phyloP scores from a whole-genome alignment of 2,329 filamentous ascomycete species.

The Stachybotrys chartarum region DNA sequence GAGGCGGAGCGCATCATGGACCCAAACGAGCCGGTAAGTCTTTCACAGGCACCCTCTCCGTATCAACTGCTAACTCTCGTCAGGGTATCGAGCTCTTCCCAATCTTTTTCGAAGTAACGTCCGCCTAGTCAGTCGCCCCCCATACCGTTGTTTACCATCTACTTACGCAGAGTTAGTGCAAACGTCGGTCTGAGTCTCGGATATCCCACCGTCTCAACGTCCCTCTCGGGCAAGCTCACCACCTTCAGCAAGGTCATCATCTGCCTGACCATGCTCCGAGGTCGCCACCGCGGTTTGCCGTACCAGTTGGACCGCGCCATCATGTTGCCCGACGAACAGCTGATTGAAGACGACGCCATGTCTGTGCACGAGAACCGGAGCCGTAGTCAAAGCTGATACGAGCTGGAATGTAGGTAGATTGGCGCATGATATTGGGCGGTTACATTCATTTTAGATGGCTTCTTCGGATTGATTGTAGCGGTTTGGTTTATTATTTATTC shows the following conservation, averaged over 20 bases:
- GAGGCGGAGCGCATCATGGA: slow-evolving; percentile 19
- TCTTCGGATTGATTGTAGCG: too few species aligned
- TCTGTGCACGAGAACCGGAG: neutral
- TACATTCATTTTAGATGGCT: too few species aligned
- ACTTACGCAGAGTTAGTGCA: slow-evolving; percentile 12
- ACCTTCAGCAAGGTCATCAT: slow-evolving; percentile 27
- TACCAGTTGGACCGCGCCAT: slow-evolving; percentile 27
- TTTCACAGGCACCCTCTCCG: neutral
- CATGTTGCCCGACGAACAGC: slow-evolving; percentile 18
- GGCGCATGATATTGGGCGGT: too few species aligned
- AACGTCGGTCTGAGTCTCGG: slow-evolving; percentile 29
- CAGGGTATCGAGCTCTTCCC: slow-evolving; percentile 12
- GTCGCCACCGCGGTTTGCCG: slow-evolving; percentile 26
- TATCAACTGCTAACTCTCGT: neutral
- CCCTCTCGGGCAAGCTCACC: slow-evolving; percentile 21
- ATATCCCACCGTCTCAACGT: slow-evolving; percentile 19
- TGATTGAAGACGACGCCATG: neutral
- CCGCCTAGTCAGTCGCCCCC: slow-evolving; percentile 20
- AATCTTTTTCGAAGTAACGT: slow-evolving; percentile 25
- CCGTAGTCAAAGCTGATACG: neutral
- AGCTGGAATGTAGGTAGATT: neutral
- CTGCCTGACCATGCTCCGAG: slow-evolving; percentile 30
- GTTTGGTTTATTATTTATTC: too few species aligned
- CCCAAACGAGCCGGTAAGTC: slow-evolving; percentile 13
- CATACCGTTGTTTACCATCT: neutral